Percentiles rank a stretch among this genome's conserved stretches.
Conservation (phyloP, 805 yeast species). For the Blastobotrys robertii region DNA sequence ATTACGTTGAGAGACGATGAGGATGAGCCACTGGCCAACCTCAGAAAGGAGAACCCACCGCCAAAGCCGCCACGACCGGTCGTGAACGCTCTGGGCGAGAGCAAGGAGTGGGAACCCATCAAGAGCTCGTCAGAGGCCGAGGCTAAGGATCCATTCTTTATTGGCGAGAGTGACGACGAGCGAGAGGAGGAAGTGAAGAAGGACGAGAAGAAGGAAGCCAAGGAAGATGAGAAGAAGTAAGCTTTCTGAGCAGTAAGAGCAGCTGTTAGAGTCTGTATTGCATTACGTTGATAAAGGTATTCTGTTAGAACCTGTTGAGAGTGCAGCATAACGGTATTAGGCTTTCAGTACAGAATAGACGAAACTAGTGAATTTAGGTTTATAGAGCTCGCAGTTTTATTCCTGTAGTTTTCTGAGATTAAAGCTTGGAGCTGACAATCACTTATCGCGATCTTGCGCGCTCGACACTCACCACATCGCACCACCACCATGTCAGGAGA, state of each 20-base stretch:
- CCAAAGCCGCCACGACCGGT: constrained; percentile 25
- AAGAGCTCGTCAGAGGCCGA: constrained; percentile 31
- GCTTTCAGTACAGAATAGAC: too few relatives aligned
- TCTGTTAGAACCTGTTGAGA: too few relatives aligned
- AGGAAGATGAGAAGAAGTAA: not conserved
- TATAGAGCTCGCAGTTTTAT: too few relatives aligned
- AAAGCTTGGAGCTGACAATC: too few relatives aligned
- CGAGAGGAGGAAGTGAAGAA: constrained; percentile 15
- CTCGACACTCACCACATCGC: too few relatives aligned
- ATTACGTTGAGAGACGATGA: constrained; percentile 36
- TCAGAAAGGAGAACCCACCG: constrained; percentile 11
- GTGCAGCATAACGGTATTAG: too few relatives aligned
- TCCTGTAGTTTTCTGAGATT: too few relatives aligned
- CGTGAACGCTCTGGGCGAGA: constrained; percentile 18
- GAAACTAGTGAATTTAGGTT: too few relatives aligned
- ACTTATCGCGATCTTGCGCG: too few relatives aligned
- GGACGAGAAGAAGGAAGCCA: constrained; percentile 4
- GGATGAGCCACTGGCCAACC: constrained; percentile 3
- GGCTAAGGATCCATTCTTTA: constrained; percentile 39
- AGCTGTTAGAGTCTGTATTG: not conserved
- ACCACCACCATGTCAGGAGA: too few relatives aligned
- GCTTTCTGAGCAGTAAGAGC: not conserved
- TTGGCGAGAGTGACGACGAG: constrained; percentile 43
- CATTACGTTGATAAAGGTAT: not conserved
- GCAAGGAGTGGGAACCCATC: constrained; percentile 36